A percentile compares a stretch with the other conserved stretches of the same genome.
Conservation (phyloP, 306 rosid genomes). For the Purshia tridentata region DNA sequence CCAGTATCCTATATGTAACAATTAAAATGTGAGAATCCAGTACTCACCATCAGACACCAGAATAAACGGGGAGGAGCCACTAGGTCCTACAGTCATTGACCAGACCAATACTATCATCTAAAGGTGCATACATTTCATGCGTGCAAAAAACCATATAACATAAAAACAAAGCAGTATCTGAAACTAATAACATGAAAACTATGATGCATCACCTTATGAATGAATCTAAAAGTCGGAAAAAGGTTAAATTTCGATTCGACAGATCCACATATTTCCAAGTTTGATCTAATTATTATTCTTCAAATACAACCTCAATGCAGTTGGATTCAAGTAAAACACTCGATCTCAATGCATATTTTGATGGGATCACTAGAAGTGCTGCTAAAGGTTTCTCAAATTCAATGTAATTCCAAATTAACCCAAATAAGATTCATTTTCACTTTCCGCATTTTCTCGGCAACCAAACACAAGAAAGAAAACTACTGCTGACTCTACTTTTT, state of each 20-base stretch:
- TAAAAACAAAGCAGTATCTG: not conserved
- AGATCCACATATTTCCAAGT: not conserved
- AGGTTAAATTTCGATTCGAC: not conserved
- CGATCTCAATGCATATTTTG: not conserved
- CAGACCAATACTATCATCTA: too few species aligned
- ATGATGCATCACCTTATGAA: not conserved
- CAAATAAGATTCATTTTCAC: not conserved
- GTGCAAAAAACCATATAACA: not conserved
- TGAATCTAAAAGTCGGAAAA: not conserved
- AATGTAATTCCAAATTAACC: not conserved
- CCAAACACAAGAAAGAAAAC: not conserved
- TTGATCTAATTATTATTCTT: not conserved
- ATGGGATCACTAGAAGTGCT: too few species aligned
- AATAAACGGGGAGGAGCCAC: too few species aligned
- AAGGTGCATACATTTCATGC: not conserved
- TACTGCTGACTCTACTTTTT: too few species aligned
- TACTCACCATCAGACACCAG: too few species aligned
- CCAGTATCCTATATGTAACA: constrained; percentile 66
- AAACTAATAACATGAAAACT: not conserved
- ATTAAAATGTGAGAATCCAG: constrained; percentile 19
- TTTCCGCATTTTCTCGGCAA: constrained; percentile 1
- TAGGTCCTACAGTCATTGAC: too few species aligned
- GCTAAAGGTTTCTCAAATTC: not conserved
- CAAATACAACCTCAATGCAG: not conserved
- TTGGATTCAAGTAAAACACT: not conserved